A percentile compares a stretch with the other conserved stretches of the same genome.
phyloP scores from a whole-genome alignment of 352 stramenopile species.

The Phytophthora gonapodyides region DNA sequence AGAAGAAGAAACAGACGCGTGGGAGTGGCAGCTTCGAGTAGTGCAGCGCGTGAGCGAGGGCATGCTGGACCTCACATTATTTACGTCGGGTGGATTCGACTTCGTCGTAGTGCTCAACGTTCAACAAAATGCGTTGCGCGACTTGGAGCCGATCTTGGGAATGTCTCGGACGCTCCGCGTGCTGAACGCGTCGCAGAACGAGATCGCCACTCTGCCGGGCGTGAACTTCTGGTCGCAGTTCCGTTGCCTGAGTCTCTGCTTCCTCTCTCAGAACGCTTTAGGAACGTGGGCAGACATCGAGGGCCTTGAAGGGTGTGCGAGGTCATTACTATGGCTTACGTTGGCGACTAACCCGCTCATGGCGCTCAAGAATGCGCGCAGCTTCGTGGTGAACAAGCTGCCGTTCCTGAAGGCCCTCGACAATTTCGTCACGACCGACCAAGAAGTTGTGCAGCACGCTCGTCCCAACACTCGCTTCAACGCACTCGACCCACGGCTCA shows the following conservation, averaged over 20 bases:
- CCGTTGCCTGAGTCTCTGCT: constrained; percentile 49
- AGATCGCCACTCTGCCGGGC: constrained; percentile 49
- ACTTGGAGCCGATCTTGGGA: constrained; percentile 54
- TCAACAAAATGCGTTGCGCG: constrained; percentile 59
- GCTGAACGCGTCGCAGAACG: constrained; percentile 67
- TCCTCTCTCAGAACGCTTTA: constrained; percentile 64
- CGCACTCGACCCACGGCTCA: constrained; percentile 37
- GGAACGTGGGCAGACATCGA: constrained; percentile 55
- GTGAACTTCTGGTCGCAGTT: constrained; percentile 62
- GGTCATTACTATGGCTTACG: constrained; percentile 58
- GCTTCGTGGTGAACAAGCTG: constrained; percentile 75
- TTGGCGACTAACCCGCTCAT: constrained; percentile 70
- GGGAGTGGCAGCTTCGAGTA: constrained; percentile 54
- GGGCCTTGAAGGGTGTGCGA: constrained; percentile 46
- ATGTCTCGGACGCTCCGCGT: constrained; percentile 50
- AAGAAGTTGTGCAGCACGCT: constrained; percentile 60
- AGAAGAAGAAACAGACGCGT: constrained; percentile 25
- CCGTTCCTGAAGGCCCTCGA: constrained; percentile 64
- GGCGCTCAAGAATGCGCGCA: constrained; percentile 49
- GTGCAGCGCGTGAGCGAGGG: constrained; percentile 57
- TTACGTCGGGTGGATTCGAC: constrained; percentile 49
- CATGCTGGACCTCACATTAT: constrained; percentile 36
- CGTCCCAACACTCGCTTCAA: constrained; percentile 43
- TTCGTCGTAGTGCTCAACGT: constrained; percentile 66
- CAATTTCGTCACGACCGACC: constrained; percentile 63